Evolutionary conservation across 116 monocot species (phyloP).

Genomic region (Cymodocea nodosa): DNA sequence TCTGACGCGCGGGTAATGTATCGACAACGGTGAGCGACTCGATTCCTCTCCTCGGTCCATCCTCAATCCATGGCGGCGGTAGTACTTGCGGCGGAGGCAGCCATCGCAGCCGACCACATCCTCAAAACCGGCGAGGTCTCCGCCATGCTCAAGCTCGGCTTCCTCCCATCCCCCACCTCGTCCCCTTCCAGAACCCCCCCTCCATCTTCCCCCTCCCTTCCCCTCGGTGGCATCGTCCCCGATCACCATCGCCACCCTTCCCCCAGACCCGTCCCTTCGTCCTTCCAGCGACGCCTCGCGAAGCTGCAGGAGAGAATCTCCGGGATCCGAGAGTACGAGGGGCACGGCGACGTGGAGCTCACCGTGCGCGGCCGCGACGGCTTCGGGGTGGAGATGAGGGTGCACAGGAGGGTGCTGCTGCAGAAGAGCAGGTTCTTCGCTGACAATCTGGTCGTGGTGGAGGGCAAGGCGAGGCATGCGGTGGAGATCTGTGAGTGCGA

Average conservation of each 20-base stretch:
- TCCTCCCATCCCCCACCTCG: slow-evolving; percentile 8
- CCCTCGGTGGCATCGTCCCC: slow-evolving; percentile 37
- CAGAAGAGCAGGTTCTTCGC: slow-evolving; percentile 46
- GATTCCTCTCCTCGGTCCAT: not conserved
- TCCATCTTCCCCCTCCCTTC: slow-evolving; percentile 19
- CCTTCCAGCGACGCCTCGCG: slow-evolving; percentile 1
- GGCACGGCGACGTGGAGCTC: slow-evolving; percentile 37
- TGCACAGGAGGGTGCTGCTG: slow-evolving; percentile 34
- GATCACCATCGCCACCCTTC: slow-evolving; percentile 8
- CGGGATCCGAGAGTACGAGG: slow-evolving; percentile 2
- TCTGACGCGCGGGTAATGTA: too few species aligned
- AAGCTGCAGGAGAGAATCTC: slow-evolving; percentile 18
- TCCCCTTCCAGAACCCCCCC: slow-evolving; percentile 6
- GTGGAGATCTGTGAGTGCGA: slow-evolving; percentile 80
- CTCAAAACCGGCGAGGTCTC: slow-evolving; percentile 18
- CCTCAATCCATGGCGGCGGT: not conserved
- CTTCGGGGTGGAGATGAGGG: slow-evolving; percentile 22
- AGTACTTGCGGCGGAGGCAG: slow-evolving; percentile 1
- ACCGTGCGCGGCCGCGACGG: slow-evolving; percentile 34
- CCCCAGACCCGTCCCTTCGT: not conserved
- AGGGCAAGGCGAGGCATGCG: slow-evolving; percentile 8
- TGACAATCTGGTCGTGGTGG: slow-evolving; percentile 7
- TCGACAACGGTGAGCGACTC: not conserved
- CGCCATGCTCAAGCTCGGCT: slow-evolving; percentile 20
- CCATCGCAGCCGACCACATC: slow-evolving; percentile 13